These are phyloP conservation scores for Salix koriyanagi DNA, from an alignment of 345 rosid species.

Conservation along the genomic window DNA sequence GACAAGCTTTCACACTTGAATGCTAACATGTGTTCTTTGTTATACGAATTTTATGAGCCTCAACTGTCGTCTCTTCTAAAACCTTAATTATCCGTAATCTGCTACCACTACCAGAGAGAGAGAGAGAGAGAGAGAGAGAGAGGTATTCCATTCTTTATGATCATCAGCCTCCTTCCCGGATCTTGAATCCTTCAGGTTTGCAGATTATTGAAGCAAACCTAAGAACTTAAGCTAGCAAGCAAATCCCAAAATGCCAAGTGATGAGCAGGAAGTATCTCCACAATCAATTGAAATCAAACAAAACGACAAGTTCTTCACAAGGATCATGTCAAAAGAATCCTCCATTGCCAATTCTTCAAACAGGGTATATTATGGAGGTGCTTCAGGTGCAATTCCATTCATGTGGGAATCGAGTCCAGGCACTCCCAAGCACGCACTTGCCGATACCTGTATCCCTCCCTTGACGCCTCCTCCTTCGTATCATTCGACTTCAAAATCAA, in stretches of 20 bases:
- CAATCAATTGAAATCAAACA: constrained; percentile 33
- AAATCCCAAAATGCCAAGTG: constrained; percentile 21
- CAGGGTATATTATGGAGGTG: constrained; percentile 70
- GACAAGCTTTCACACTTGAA: background rate
- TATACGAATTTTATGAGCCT: background rate
- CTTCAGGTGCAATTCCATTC: constrained; percentile 60
- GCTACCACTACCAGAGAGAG: background rate
- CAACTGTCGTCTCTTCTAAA: background rate
- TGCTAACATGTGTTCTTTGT: background rate
- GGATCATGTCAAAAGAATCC: constrained; percentile 57
- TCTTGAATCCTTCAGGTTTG: constrained; percentile 23
- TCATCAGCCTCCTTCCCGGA: constrained; percentile 28
- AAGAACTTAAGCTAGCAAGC: background rate
- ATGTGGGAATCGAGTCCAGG: constrained; percentile 84
- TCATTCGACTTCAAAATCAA: constrained; percentile 23
- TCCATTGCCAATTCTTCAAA: constrained; percentile 54
- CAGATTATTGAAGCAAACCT: background rate
- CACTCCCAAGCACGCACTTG: constrained; percentile 56
- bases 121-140: background rate
- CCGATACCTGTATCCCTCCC: constrained; percentile 36
- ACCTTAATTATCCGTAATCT: constrained; percentile 5
- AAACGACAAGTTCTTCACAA: constrained; percentile 49
- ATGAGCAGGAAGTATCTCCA: constrained; percentile 1
- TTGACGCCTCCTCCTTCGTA: constrained; percentile 58
- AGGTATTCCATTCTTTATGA: background rate